Base-by-base conservation (phyloP, 208 protist species). In the Trypanosoma cruzi region DNA sequence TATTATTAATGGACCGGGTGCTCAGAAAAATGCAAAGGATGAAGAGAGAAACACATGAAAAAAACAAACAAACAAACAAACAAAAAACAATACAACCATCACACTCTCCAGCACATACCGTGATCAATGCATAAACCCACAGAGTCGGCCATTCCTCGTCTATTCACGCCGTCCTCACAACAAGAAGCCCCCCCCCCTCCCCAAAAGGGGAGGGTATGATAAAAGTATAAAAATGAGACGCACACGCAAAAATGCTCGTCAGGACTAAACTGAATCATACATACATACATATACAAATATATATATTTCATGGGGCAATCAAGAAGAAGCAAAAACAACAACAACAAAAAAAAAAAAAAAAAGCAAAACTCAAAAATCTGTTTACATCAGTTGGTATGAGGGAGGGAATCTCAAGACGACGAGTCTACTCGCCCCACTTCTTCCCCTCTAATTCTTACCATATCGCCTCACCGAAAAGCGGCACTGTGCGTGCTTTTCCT, bases 401-500 rank as follows among this genome's bases (percentile, higher is more conserved):
- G 48, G 18, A 24, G 4, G 16, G 22, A 52, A 18, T 1, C 16
- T 28, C 22, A 26, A 52, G 48, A 24, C 22, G 48, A n/a, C 0
- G 11, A 8, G 20, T 3, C 48, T 52, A 26, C 48, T 1, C 22
- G 18, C 2, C 20, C 18, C 48, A 16, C 13, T 13, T 44, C 37
- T 44, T 13, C 48, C 48, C 24, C 48, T 26, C 48, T 18, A 52
- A 26, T 24, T 52, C 48, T n/a, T 11, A 8, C 48, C 22, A 1
- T 26, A 1, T 44, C n/a, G 16, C 8, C 1, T 52, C 48, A 52
- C 2, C 18, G 4, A 26, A 1, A n/a, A 52, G 48, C 24, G n/a
- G 68, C 54, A 37, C 42, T 53, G 3, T 29, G 62, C 24, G 29
- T 58, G 1, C 57, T 62, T 34, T 76, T 80, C 24, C 75, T 57